Base-by-base conservation (phyloP, 73 alveolate species). In the Stentor coeruleus region DNA sequence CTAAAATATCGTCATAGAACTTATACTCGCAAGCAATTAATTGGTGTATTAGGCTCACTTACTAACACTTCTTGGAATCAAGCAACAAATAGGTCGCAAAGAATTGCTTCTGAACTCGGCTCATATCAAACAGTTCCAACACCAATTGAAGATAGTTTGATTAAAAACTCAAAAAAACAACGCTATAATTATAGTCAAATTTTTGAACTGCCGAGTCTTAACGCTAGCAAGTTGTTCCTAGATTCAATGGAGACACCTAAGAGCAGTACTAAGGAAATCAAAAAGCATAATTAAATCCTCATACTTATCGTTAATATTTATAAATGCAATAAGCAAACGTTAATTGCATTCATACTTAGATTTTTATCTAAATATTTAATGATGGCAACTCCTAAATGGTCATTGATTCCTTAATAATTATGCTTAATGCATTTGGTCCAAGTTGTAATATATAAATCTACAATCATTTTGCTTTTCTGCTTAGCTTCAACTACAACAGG, bases 21-120 rank as follows among this genome's bases (percentile, higher is more conserved):
- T 11, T 84, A 84, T 80, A 36, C 49, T 41, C 42, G 90, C 76
- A 38, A 49, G 26, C 33, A 77, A 14, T 33, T 77, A 66, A 33
- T 66, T 28, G 26, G 35, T 15, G 30, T 36, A 66, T 30, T 28
- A 30, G 81, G 81, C 15, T 1, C 30, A 0, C 35, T 66, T n/a
- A 15, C 35, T 30, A 57, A 30, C n/a, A 36, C 3, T 59, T 31
- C 76, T n/a, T 59, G 39, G 76, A n/a, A 82, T 3, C 28, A n/a
- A 20, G 73, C 73, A 31, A 57, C 35, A 1, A 57, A n/a, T 1
- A n/a, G n/a, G n/a, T n/a, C n/a, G n/a, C n/a, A n/a, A n/a, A 57
- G 28, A 31, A n/a, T 31, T 2, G 35, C 73, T 57, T 57, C 15
- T 57, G 73, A 57, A n/a, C 28, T 31, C 28, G 73, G 73, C 35